Conservation (phyloP, 1,284 basidiomycete genomes). For the Boletus semigastroideus region DNA sequence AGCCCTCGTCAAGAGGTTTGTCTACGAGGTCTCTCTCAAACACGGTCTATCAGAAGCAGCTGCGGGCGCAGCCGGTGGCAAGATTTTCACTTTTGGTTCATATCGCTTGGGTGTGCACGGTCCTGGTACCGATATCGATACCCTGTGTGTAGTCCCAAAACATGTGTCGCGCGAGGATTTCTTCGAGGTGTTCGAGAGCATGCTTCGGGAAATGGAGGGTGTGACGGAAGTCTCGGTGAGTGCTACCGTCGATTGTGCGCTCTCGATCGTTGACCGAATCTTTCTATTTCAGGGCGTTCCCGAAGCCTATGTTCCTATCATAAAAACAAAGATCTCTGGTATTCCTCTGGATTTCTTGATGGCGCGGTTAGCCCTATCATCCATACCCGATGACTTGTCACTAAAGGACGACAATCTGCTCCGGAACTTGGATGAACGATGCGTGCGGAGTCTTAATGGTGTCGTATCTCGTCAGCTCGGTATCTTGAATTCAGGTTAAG, state of each 20-base stretch:
- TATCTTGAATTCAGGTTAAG: slow-evolving; percentile 10
- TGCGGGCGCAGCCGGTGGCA: slow-evolving; percentile 87
- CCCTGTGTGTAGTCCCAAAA: slow-evolving; percentile 96
- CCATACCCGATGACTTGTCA: slow-evolving; percentile 89
- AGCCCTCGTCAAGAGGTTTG: slow-evolving; percentile 92
- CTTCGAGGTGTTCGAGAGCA: slow-evolving; percentile 88
- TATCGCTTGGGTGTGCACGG: slow-evolving; percentile 96
- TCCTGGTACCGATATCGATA: slow-evolving; percentile 97
- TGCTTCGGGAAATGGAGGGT: slow-evolving; percentile 86
- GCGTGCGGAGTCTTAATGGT: slow-evolving; percentile 94
- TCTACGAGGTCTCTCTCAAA: slow-evolving; percentile 77
- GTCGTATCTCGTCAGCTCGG: slow-evolving; percentile 4
- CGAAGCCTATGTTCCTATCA: slow-evolving; percentile 94
- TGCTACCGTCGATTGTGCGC: slow-evolving; percentile 17
- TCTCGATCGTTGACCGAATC: slow-evolving; percentile 1
- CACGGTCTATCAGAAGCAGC: slow-evolving; percentile 86
- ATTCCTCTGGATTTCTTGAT: slow-evolving; percentile 95
- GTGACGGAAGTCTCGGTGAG: slow-evolving; percentile 88
- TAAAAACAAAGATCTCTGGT: slow-evolving; percentile 89
- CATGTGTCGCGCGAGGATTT: slow-evolving; percentile 96
- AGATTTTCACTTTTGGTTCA: slow-evolving; percentile 99
- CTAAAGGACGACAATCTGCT: slow-evolving; percentile 91
- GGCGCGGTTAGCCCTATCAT: slow-evolving; percentile 79
- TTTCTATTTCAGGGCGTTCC: slow-evolving; percentile 74
- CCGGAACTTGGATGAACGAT: slow-evolving; percentile 91